Evolutionary conservation across 805 yeast genomes (phyloP).

Genomic region (Blastobotrys americana): DNA sequence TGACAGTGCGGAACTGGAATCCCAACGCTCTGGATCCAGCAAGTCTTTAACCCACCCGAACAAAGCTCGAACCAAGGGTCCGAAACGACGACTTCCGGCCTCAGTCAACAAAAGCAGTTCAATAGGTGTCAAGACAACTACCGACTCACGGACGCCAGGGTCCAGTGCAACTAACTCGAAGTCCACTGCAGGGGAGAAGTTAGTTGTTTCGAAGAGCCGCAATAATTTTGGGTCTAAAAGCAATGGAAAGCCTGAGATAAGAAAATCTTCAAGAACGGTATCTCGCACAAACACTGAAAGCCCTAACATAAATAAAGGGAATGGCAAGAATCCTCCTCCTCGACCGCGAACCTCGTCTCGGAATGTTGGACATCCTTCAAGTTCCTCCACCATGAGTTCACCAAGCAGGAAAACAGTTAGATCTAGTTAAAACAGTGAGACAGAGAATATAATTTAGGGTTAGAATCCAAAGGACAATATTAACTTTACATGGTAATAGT

Average conservation of each 20-base stretch:
- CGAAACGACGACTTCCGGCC: slow-evolving; percentile 34
- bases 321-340: slow-evolving; percentile 11
- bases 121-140: no score
- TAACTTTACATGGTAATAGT: no score
- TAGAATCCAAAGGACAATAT: no score
- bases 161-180: neutral
- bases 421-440: neutral
- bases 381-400: neutral
- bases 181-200: neutral
- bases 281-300: neutral
- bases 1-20: slow-evolving; percentile 12
- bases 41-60: slow-evolving; percentile 26
- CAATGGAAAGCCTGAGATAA: slow-evolving; percentile 14
- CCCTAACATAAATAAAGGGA: no score
- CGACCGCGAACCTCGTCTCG: slow-evolving; percentile 20
- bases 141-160: neutral
- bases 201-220: slow-evolving; percentile 3
- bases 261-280: slow-evolving; percentile 15
- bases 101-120: neutral
- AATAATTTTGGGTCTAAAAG: neutral
- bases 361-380: slow-evolving; percentile 3
- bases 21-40: slow-evolving; percentile 3
- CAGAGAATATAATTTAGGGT: no score
- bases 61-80: slow-evolving; percentile 34
- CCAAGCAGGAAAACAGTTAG: neutral